phyloP scores from a whole-genome alignment of 345 rosid genomes.

The Trapa bicornis region DNA sequence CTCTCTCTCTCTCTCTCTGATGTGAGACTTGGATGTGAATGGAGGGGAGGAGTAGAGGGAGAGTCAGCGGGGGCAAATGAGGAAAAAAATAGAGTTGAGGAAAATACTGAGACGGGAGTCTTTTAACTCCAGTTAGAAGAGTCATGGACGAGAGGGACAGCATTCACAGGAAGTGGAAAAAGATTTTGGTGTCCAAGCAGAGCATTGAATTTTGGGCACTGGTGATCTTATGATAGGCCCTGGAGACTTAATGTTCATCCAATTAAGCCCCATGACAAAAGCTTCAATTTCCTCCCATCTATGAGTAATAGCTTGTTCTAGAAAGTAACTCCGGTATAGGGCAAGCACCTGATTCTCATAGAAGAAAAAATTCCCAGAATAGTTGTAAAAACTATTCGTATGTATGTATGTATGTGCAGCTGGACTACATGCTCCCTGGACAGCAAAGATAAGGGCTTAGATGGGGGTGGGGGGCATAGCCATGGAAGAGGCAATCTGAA shows the following conservation, averaged over 20 bases:
- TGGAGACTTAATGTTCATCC: not conserved
- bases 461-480: too few relatives aligned
- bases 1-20: not conserved
- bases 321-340: too few relatives aligned
- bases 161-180: not conserved
- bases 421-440: too few relatives aligned
- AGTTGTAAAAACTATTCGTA: too few relatives aligned
- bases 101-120: not conserved
- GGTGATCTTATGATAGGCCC: not conserved
- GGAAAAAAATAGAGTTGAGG: not conserved
- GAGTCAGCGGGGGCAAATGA: not conserved
- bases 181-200: not conserved
- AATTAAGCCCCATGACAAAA: too few relatives aligned
- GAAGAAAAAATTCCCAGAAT: too few relatives aligned
- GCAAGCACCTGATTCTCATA: too few relatives aligned
- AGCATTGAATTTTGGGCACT: not conserved
- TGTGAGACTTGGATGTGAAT: not conserved
- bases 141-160: conserved; percentile 3
- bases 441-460: too few relatives aligned
- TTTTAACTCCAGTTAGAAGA: conserved; percentile 11
- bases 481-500: too few relatives aligned
- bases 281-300: too few relatives aligned
- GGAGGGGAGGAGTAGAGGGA: not conserved
- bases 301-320: too few relatives aligned
- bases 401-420: too few relatives aligned